A percentile compares a stretch with the other conserved stretches of the same genome.
phyloP scores from a whole-genome alignment of 2,329 filamentous ascomycete genomes.

The Boeremia exigua region DNA sequence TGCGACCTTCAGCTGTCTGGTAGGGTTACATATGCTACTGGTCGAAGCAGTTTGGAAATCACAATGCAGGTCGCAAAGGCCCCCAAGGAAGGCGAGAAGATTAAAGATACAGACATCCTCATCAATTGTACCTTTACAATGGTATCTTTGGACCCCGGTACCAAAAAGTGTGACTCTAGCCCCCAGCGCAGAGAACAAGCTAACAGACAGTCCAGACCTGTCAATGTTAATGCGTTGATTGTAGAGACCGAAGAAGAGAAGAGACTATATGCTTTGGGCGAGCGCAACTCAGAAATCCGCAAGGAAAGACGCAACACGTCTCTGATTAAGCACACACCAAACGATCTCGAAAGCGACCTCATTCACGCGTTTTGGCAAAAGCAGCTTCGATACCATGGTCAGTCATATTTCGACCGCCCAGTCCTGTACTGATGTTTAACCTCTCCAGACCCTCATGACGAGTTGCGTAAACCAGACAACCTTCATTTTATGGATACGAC shows the following conservation, averaged over 20 bases:
- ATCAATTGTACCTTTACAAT: conserved; percentile 79
- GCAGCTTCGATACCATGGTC: conserved; percentile 67
- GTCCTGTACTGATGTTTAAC: background rate
- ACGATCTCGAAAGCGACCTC: conserved; percentile 72
- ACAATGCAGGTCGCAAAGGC: conserved; percentile 76
- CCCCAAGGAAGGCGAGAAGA: conserved; percentile 62
- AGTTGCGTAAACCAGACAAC: conserved; percentile 62
- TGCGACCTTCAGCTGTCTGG: conserved; percentile 78
- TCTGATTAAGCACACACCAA: conserved; percentile 70
- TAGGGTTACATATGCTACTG: conserved; percentile 73
- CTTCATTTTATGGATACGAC: conserved; percentile 68
- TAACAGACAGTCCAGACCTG: conserved; percentile 53
- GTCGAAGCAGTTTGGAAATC: conserved; percentile 75
- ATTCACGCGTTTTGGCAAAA: conserved; percentile 77
- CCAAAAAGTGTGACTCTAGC: conserved; percentile 59
- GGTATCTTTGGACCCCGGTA: conserved; percentile 73
- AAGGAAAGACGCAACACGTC: conserved; percentile 67
- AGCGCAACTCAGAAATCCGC: conserved; percentile 70
- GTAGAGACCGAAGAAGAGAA: conserved; percentile 71
- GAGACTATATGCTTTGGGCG: conserved; percentile 65
- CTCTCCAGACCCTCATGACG: conserved; percentile 59
- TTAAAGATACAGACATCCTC: conserved; percentile 66
- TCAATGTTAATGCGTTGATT: conserved; percentile 66
- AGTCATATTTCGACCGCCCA: conserved; percentile 8
- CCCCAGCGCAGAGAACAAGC: background rate